A percentile compares a stretch with the other conserved stretches of the same genome.
Conservation (phyloP, 2,329 filamentous ascomycete genomes). For the Fusarium chaquense region DNA sequence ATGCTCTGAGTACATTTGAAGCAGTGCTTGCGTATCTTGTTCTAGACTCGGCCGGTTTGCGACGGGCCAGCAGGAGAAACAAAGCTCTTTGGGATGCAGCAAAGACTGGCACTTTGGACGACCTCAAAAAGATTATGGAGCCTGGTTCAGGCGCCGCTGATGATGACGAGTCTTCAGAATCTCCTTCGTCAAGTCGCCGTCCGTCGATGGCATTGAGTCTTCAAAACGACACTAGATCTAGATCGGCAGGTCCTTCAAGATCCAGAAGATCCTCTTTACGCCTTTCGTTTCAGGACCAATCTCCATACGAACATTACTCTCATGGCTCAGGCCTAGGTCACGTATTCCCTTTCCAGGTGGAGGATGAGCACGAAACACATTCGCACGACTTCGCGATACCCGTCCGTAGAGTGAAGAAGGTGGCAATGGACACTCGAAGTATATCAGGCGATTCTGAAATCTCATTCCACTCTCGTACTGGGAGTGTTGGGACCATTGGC, state of each 20-base stretch:
- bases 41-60: constrained; percentile 82
- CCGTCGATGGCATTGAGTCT: constrained; percentile 63
- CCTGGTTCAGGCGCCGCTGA: constrained; percentile 66
- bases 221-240: constrained; percentile 54
- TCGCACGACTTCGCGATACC: constrained; percentile 48
- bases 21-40: constrained; percentile 90
- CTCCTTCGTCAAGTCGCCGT: constrained; percentile 58
- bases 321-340: constrained; percentile 75
- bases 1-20: constrained; percentile 95
- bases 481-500: constrained; percentile 79
- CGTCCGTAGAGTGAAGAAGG: constrained; percentile 75
- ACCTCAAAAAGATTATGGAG: constrained; percentile 83
- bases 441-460: constrained; percentile 87
- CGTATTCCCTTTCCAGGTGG: constrained; percentile 86
- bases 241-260: constrained; percentile 41
- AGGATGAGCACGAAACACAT: constrained; percentile 58
- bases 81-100: constrained; percentile 88
- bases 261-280: constrained; percentile 57
- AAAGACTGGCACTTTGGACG: constrained; percentile 79
- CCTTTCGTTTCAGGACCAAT: constrained; percentile 47
- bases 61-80: constrained; percentile 88
- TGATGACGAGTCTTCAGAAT: constrained; percentile 58
- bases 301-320: constrained; percentile 64
- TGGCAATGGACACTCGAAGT: constrained; percentile 90
- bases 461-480: constrained; percentile 83